Evolutionary conservation across 768 basidiomycete genomes (phyloP).

Genomic region (Naganishia friedmannii): DNA sequence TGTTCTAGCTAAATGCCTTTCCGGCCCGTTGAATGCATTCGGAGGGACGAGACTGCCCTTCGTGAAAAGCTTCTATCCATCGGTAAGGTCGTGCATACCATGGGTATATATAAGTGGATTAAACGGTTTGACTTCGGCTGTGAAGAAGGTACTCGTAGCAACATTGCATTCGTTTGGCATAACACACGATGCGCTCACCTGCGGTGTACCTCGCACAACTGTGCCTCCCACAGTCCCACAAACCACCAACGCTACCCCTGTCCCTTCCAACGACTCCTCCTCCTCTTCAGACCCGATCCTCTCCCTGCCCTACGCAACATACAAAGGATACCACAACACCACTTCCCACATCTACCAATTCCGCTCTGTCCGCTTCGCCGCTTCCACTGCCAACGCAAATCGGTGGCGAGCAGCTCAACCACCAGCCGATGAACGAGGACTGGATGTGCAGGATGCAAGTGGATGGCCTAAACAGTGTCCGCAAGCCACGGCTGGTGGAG

Average conservation of each 20-base stretch:
- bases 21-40: neutral
- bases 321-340: conserved; percentile 26
- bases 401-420: conserved; percentile 24
- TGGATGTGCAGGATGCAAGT: conserved; percentile 19
- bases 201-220: neutral
- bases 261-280: neutral
- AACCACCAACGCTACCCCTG: neutral
- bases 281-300: conserved; percentile 11
- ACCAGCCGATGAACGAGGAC: neutral
- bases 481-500: conserved; percentile 22
- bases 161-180: neutral
- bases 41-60: neutral
- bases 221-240: neutral
- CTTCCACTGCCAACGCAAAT: neutral
- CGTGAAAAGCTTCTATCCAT: neutral
- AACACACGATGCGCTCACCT: neutral
- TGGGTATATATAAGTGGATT: neutral
- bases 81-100: too few relatives aligned
- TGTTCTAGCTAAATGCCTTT: neutral
- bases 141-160: too few relatives aligned
- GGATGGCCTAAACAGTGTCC: conserved; percentile 26
- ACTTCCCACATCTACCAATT: conserved; percentile 20
- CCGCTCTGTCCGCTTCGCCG: conserved; percentile 15
- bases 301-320: conserved; percentile 25
- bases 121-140: too few relatives aligned